Conservation (phyloP, 1,284 basidiomycete genomes). For the Cryptococcus sp. region DNA sequence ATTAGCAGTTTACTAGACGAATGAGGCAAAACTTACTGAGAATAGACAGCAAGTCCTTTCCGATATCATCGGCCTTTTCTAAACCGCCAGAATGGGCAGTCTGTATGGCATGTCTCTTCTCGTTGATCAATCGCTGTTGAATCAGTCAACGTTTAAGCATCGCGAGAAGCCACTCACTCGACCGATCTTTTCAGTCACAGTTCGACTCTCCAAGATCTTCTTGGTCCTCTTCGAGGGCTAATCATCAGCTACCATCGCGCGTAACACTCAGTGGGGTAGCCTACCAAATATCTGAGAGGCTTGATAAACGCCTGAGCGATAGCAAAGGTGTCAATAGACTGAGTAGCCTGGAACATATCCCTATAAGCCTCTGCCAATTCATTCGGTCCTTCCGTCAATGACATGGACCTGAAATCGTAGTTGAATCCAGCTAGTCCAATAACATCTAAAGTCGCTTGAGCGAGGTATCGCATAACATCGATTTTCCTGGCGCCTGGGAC, state of each 20-base stretch:
- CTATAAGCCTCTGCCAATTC: conserved; percentile 37
- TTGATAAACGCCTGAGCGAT: conserved; percentile 63
- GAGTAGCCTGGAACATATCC: conserved; percentile 27
- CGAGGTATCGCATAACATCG: conserved; percentile 61
- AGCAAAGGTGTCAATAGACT: conserved; percentile 52
- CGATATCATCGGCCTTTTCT: conserved; percentile 51
- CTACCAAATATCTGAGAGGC: conserved; percentile 55
- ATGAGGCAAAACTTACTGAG: conserved; percentile 50
- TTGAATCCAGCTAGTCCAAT: conserved; percentile 69
- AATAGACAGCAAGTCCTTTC: conserved; percentile 47
- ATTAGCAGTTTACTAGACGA: not conserved
- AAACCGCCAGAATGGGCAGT: conserved; percentile 27
- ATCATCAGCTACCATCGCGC: not conserved
- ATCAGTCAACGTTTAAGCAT: not conserved
- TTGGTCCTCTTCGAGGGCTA: conserved; percentile 41
- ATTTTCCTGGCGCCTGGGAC: conserved; percentile 40
- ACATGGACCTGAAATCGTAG: conserved; percentile 55
- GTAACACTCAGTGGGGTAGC: conserved; percentile 27
- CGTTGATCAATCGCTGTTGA: conserved; percentile 53
- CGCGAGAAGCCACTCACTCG: conserved; percentile 29
- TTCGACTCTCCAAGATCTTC: conserved; percentile 47
- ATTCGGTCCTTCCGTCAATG: conserved; percentile 18
- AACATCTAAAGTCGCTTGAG: conserved; percentile 63
- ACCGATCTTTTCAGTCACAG: conserved; percentile 57
- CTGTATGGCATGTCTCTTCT: conserved; percentile 48